A percentile compares a stretch with the other conserved stretches of the same genome.
phyloP scores from a whole-genome alignment of 768 basidiomycete genomes.

The Austroboletus eburneus region DNA sequence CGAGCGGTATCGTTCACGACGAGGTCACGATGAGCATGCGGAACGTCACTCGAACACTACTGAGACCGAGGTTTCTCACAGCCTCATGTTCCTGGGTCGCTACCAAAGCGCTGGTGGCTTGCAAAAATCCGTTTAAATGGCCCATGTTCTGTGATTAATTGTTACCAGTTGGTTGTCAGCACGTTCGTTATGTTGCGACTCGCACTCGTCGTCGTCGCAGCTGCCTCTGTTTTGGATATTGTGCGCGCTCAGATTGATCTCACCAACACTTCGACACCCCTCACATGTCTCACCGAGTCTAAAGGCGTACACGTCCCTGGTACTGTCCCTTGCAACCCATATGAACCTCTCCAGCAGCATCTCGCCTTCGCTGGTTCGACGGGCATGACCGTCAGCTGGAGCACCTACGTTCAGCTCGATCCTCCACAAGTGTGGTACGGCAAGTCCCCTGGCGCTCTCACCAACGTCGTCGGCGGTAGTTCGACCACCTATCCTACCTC shows the following conservation, averaged over 20 bases:
- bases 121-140: neutral
- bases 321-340: slow-evolving; percentile 24
- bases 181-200: slow-evolving; percentile 6
- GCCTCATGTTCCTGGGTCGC: neutral
- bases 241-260: slow-evolving; percentile 17
- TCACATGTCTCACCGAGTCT: slow-evolving; percentile 25
- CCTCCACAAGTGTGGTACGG: slow-evolving; percentile 26
- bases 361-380: slow-evolving; percentile 22
- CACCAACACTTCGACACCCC: slow-evolving; percentile 6
- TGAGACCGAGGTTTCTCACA: slow-evolving; percentile 1
- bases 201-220: slow-evolving; percentile 1
- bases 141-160: neutral
- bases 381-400: slow-evolving; percentile 29
- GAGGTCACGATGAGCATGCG: neutral
- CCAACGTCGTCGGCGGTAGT: slow-evolving; percentile 15
- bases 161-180: neutral
- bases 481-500: slow-evolving; percentile 24
- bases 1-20: neutral
- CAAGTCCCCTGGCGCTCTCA: slow-evolving; percentile 14
- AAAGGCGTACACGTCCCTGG: slow-evolving; percentile 28
- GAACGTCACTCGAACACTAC: neutral
- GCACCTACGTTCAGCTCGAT: slow-evolving; percentile 17
- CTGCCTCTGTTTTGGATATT: slow-evolving; percentile 6
- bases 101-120: neutral
- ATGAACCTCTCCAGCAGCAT: slow-evolving; percentile 25